These are phyloP conservation scores for Mucor plumbeus DNA, from an alignment of 371 early-diverging fungal species.

Conservation along the genomic window DNA sequence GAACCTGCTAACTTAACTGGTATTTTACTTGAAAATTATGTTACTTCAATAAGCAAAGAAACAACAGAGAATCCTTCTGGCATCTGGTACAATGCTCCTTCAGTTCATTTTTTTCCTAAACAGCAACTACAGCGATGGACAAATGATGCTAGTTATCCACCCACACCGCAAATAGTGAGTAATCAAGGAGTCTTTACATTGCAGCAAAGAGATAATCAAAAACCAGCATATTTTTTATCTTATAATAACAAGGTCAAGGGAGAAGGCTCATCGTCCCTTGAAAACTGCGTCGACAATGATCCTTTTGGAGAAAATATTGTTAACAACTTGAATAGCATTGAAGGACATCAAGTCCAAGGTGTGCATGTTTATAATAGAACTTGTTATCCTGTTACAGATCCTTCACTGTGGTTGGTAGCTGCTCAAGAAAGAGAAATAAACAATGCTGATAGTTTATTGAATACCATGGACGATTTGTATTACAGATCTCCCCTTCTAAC, in stretches of 20 bases:
- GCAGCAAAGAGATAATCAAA: neutral
- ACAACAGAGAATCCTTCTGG: neutral
- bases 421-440: neutral
- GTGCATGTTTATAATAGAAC: neutral
- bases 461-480: neutral
- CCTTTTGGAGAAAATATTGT: neutral
- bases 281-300: neutral
- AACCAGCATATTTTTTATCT: neutral
- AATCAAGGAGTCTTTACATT: neutral
- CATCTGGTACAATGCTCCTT: neutral
- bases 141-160: neutral
- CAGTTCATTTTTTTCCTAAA: neutral
- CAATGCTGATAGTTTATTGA: neutral
- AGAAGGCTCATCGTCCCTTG: neutral
- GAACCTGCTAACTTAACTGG: neutral
- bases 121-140: neutral
- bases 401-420: neutral
- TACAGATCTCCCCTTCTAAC: neutral
- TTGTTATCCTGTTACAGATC: neutral
- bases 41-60: neutral
- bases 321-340: neutral
- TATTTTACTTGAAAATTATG: neutral
- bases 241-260: neutral
- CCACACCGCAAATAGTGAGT: neutral
- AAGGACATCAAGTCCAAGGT: neutral